A percentile compares a stretch with the other conserved stretches of the same genome.
These are phyloP conservation scores for Triticum timopheevii DNA, from an alignment of 176 grass and related monocot species.

Conservation along the genomic window DNA sequence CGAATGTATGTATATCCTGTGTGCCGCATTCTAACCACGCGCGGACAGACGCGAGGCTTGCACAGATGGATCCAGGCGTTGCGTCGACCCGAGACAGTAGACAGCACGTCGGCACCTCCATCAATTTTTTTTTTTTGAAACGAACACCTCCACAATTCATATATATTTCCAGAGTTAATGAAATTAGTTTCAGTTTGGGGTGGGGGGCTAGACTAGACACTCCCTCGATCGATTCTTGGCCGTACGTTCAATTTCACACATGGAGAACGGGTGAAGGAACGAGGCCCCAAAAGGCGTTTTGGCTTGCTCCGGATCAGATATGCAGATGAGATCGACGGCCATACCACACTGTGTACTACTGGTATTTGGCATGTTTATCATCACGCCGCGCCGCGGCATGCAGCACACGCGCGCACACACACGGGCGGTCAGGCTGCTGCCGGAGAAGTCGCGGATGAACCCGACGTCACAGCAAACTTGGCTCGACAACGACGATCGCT, in stretches of 20 bases:
- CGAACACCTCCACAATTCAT: background rate
- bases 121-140: background rate
- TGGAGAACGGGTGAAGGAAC: background rate
- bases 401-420: background rate
- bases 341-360: no score
- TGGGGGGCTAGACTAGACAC: background rate
- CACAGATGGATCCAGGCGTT: background rate
- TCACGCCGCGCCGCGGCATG: no score
- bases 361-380: background rate
- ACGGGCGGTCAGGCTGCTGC: background rate
- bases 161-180: no score
- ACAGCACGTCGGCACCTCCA: background rate
- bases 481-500: background rate
- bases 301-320: background rate
- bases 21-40: background rate
- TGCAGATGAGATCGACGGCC: no score
- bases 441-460: constrained; percentile 19
- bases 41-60: background rate
- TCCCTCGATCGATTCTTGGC: background rate
- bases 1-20: background rate
- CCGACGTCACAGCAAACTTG: background rate
- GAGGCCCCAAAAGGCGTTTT: background rate
- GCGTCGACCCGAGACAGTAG: background rate
- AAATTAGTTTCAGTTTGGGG: no score
- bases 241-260: background rate